Evolutionary conservation across 2,329 filamentous ascomycete genomes (phyloP), one percentile per base, ranked within the genome.

Genomic region (Fusarium pseudonygamai): DNA sequence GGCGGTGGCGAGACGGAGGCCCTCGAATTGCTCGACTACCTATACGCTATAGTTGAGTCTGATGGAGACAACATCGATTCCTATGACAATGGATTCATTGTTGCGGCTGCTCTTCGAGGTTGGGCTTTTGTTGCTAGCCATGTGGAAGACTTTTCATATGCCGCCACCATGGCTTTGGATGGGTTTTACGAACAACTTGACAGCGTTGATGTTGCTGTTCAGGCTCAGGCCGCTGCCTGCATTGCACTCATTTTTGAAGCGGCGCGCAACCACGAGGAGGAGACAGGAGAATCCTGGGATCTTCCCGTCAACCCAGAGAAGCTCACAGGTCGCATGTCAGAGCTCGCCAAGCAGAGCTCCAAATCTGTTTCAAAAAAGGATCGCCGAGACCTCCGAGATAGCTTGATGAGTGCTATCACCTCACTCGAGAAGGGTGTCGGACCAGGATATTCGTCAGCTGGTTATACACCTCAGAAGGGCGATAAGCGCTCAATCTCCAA

Each of bases 121-220:
- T 97, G 94, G 93, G 92, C 92, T 3, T 92, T 96, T 72, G 87
- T 97, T 10, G 93, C 93, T 10, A 95, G 93, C 8, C 89, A 93
- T 68, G 84, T 96, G 12, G 92, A 95, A 7, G 93, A 96, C 76
- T 86, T 95, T 47, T 90, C 93, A 74, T 87, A 89, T 22, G 87
- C 91, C 68, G 93, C 92, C 37, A 91, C 94, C 72, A 84, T 89
- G 34, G 92, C 93, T 22, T 88, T 96, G 76, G 93, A 96, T 60
- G 91, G 92, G 5, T 94, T 97, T 75, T 91, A 93, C 46, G 94
- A 97, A 53, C 95, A 97, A 81, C 91, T 97, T 24, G 91, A 95
- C 67, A 94, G 93, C 79, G 87, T 87, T 37, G 91, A 94, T 66
- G 85, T 90, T 2, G 85, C 88, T 14, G 93, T 97, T 2, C 93